These are phyloP conservation scores for Ceratobasidium sp. DNA, from an alignment of 1,284 basidiomycete genomes.

Conservation along the genomic window DNA sequence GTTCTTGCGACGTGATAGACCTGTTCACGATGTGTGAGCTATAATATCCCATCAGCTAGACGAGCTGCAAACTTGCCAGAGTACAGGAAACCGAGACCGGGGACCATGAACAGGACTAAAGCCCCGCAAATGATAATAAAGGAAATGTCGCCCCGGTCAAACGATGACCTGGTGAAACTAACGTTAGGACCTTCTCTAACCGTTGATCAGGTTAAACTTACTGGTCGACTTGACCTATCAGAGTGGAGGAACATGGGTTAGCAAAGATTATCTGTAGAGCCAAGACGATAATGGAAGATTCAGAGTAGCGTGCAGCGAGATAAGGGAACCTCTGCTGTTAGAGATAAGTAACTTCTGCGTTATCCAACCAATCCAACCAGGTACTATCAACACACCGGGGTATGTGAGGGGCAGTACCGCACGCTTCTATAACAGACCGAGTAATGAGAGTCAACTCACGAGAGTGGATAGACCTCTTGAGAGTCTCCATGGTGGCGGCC, in stretches of 20 bases:
- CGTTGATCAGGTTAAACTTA: neutral
- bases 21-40: slow-evolving; percentile 56
- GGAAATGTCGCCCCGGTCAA: slow-evolving; percentile 68
- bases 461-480: slow-evolving; percentile 29
- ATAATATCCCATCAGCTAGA: slow-evolving; percentile 59
- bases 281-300: neutral
- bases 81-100: slow-evolving; percentile 84
- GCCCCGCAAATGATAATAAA: slow-evolving; percentile 81
- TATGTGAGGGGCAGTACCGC: neutral
- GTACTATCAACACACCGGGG: neutral
- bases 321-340: neutral
- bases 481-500: slow-evolving; percentile 28
- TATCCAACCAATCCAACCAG: neutral
- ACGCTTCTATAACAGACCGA: slow-evolving; percentile 20
- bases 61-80: slow-evolving; percentile 73
- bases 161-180: slow-evolving; percentile 41
- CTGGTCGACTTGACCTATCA: slow-evolving; percentile 21
- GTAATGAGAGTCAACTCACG: neutral
- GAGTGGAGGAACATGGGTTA: slow-evolving; percentile 1
- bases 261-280: neutral
- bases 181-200: neutral
- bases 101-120: slow-evolving; percentile 73
- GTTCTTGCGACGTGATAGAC: slow-evolving; percentile 55
- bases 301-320: neutral
- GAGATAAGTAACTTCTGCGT: neutral